Evolutionary conservation across 768 basidiomycete species (phyloP), one percentile per base, ranked within the genome.

Genomic region (Paxillus ammoniavirescens): DNA sequence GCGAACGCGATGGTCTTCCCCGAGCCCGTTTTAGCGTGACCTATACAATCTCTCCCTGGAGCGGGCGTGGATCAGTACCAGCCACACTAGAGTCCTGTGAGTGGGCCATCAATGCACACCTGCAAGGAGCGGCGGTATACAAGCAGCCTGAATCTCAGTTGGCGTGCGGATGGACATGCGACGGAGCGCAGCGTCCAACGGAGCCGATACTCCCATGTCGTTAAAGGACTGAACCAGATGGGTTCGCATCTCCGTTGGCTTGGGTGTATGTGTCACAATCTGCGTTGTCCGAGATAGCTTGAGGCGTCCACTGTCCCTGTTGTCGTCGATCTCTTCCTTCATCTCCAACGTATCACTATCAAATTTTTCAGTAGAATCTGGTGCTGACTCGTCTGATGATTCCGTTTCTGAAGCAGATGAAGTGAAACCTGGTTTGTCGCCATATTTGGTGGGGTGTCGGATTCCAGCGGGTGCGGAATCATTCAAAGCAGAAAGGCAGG

Each of bases 1-100:
- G 96, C 97, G 61, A 99, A 99, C 0, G 97, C 95, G 54, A 99
- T 84, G 0, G 97, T 99, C 74, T 99, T 99, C 63, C 96, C 96
- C 2, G 92, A 94, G 49, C 97, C 97, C 0, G 97, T 99, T 73
- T 98, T 95, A 1, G 97, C 94, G 58, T 96, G 94, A 9, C 97
- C 97, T 54, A 99, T 92, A 69, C 95, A 98, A 70, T 99, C 96
- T 65, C 87, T 82, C 37, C 96, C 96, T 93, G 71, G 31, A 57
- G 53, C 3, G n/a, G 37, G 13, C 10, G 3, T 15, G 10, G 2
- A 7, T 60, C 10, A 52, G 23, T 7, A 17, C 36, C 21, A 5
- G 15, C 14, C 21, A 31, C 18, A 18, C 41, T 37, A 44, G 35
- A 33, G 10, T 18, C 0, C 4, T 2, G 40, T 10, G 28, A 35